Base-by-base conservation (phyloP, 1,284 basidiomycete species). In the Cystobasidium slooffiae region DNA sequence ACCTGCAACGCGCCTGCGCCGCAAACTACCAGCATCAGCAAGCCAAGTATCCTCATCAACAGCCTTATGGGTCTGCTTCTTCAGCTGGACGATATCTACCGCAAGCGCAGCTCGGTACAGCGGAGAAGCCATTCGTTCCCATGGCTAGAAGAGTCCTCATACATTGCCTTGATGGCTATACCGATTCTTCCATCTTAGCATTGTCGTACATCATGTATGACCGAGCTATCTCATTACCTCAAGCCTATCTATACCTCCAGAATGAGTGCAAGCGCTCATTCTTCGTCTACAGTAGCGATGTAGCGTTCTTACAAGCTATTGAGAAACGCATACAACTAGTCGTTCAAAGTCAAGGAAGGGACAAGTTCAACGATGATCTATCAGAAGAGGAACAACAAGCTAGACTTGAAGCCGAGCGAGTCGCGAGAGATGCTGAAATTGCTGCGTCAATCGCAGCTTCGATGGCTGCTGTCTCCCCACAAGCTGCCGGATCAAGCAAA, bases 101-200 rank as follows among this genome's bases (percentile, higher is more conserved):
- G 12, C 46, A 49, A 14, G 14, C 12, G 12, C 46, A 49, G 14
- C 14, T 49, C 46, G n/a, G 46, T 14, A 12, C 14, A 49, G n/a
- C n/a, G 14, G n/a, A 59, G 56, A 59, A 43, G 18, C 43, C 44
- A 46, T 66, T 66, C 10, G 62, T 63, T 64, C 61, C 74, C 53
- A 52, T 75, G 16, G 74, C 78, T 20, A 68, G 78, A 49, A 74
- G 78, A 16, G 74, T 80, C 24, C 78, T 80, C 61, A 75, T 83
- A 16, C 81, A 83, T 77, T 82, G 82, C 68, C 76, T 69, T 12
- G 81, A 83, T 72, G 81, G 81, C 22, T 83, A 85, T 80, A 97
- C 95, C 37, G 96, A 98, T 83, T 91, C 91, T 20, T 92, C 91
- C 47, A 88, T 96, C 16, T 88, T 95, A 63, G 95, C 93, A 16